Conservation (phyloP, 2,329 filamentous ascomycete genomes). For the Fusarium nelsonii region DNA sequence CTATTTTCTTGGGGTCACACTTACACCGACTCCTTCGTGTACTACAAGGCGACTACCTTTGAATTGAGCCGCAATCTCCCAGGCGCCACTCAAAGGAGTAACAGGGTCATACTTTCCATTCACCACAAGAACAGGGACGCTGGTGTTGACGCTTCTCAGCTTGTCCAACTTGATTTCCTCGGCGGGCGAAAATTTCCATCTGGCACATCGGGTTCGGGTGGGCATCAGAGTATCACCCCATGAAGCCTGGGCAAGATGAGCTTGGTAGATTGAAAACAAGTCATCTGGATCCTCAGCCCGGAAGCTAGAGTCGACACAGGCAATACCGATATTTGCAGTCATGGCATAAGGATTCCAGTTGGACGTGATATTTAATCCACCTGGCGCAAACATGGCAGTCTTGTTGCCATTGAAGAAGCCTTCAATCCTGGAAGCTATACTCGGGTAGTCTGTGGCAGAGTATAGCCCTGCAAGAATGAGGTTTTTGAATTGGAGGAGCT, state of each 20-base stretch:
- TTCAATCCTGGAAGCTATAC: not conserved
- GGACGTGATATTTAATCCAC: too few species aligned
- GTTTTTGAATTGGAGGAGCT: too few species aligned
- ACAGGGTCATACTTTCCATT: constrained; percentile 9
- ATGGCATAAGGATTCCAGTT: not conserved
- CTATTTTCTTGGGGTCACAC: not conserved
- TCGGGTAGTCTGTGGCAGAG: not conserved
- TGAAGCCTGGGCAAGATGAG: not conserved
- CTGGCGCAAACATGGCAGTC: too few species aligned
- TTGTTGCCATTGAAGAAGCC: not conserved
- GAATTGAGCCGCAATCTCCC: constrained; percentile 3
- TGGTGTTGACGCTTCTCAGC: constrained; percentile 8
- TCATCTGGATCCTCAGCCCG: not conserved
- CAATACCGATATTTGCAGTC: not conserved
- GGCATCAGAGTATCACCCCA: not conserved
- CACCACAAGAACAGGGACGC: not conserved
- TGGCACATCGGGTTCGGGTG: fast-evolving
- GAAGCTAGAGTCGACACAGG: not conserved
- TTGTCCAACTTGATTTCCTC: not conserved
- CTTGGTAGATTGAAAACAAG: constrained; percentile 17
- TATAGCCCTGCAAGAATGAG: not conserved
- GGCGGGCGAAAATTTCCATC: constrained; percentile 1
- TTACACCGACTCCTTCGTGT: constrained; percentile 15
- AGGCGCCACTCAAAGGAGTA: not conserved
- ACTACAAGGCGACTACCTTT: constrained; percentile 12